Base-by-base conservation (phyloP, 2,329 filamentous ascomycete genomes). In the Aspergillus sp. region DNA sequence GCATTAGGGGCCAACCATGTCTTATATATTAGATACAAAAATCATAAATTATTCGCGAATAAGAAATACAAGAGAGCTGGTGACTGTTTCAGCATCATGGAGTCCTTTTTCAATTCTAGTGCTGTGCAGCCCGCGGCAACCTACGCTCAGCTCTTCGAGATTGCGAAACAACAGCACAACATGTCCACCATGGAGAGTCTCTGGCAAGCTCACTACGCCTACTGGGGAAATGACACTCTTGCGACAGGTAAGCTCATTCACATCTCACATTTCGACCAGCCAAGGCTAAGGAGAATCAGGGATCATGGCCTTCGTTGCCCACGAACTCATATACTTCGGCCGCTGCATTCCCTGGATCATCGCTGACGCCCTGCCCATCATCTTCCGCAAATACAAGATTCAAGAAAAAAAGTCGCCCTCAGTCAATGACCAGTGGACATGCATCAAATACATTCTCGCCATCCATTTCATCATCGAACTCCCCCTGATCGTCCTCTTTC, bases 381-480 rank as follows among this genome's bases (percentile, higher is more conserved):
- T 85, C 72, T 96, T 97, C 82, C 88, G 90, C 77, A 89, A 89
- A 77, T 98, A 91, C 84, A 97, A 97, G 86, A 90, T 98, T 67
- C 94, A 98, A 77, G 86, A 87, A 82, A 75, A 84, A 78, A 97
- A 97, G 83, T 86, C 96, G 52, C 94, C 94, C 12, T 95, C 92
- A 14, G 82, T 87, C 55, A 88, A 86, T 73, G 94, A 97, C 77
- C 94, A 98, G 80, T 96, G 91, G 86, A 86, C 91, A 72, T 98
- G 94, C 81, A 91, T 92, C 61, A 87, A 87, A 76, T 87, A 96
- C 67, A 94, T 98, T 67, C 89, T 98, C 65, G 82, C 96, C 71
- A 92, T 88, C 75, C 94, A 98, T 78, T 96, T 97, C 80, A 96
- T 94, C 69, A 92, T 96, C 78, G 94, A 98, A 79, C 86, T 98